Base-by-base conservation (phyloP, 2,329 filamentous ascomycete species). In the Penicillium brasilianum region DNA sequence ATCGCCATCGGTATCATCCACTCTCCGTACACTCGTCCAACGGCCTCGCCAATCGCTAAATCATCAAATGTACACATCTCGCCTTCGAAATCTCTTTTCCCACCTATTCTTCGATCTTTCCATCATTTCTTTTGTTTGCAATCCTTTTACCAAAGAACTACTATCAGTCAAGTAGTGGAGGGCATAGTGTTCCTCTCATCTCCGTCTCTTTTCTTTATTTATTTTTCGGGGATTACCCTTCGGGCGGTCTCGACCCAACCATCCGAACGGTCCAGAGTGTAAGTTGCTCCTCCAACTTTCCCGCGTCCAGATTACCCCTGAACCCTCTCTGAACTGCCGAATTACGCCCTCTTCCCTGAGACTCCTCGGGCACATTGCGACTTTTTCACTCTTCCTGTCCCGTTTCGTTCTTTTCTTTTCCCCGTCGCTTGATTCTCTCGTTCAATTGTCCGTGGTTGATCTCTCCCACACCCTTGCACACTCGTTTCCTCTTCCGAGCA, bases 1-100 rank as follows among this genome's bases (percentile, higher is more conserved):
- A 69, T 66, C 67, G 49, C 54, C 60, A 44, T 58, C n/a, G 20
- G 60, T 60, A 66, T 69, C 67, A 66, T 69, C 55, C 65, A 67
- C 55, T 65, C 53, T 48, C 55, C 59, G 60, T 41, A 53, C 49
- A 55, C 49, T 34, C 37, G 39, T n/a, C 14, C 22, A 28, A 37
- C 34, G 50, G 50, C 5, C 13, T 20, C 18, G 13, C 16, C 11
- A 32, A 22, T 43, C 13, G 43, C 13, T 7, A 22, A 46, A 22
- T 16, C 22, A 16, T 7, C 25, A n/a, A n/a, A n/a, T n/a, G 25
- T 28, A 28, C 25, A 28, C 25, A n/a, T 28, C 3, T 28, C 25
- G 3, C 25, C 25, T 28, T 6, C 25, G 6, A 28, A 28, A 28
- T 25, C 32, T 37, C 25, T 50, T 7, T 39, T 44, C 34, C 41